Evolutionary conservation across 805 yeast genomes (phyloP).

Genomic region (Hanseniaspora jakobsenii): DNA sequence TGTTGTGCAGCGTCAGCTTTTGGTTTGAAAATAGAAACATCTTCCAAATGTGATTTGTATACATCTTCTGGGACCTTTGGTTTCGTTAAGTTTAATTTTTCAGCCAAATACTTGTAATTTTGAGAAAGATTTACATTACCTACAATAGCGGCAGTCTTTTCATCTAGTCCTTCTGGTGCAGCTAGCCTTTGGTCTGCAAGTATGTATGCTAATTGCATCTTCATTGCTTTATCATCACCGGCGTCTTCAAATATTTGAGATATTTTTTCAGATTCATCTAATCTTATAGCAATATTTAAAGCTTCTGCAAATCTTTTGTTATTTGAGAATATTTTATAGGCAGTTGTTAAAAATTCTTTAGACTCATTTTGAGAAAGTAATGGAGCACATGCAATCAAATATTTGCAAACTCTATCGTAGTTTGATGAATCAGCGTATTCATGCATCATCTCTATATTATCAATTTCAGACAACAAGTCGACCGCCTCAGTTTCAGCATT

Average conservation of each 20-base stretch:
- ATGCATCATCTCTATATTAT: constrained; percentile 69
- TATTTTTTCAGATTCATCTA: constrained; percentile 71
- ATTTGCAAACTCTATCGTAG: constrained; percentile 78
- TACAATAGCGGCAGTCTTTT: constrained; percentile 70
- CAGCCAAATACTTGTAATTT: constrained; percentile 65
- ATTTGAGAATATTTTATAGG: constrained; percentile 69
- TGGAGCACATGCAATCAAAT: constrained; percentile 94
- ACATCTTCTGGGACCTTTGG: constrained; percentile 93
- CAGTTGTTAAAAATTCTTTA: constrained; percentile 70
- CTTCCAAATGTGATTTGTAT: constrained; percentile 80
- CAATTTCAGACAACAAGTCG: constrained; percentile 81
- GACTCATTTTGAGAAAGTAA: constrained; percentile 92
- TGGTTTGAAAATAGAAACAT: constrained; percentile 41
- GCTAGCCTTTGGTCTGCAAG: constrained; percentile 62
- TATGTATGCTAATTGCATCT: constrained; percentile 84
- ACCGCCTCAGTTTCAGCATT: constrained; percentile 98
- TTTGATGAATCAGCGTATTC: constrained; percentile 76
- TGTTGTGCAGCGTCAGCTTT: constrained; percentile 85
- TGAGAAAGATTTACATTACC: constrained; percentile 69
- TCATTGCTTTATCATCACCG: constrained; percentile 48
- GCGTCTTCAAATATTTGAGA: constrained; percentile 74
- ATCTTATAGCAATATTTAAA: constrained; percentile 71
- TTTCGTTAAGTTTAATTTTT: constrained; percentile 76
- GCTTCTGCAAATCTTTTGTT: constrained; percentile 82
- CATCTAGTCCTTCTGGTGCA: constrained; percentile 38